Evolutionary conservation across 1,284 basidiomycete species (phyloP).

Genomic region (Coniferiporia weirii): DNA sequence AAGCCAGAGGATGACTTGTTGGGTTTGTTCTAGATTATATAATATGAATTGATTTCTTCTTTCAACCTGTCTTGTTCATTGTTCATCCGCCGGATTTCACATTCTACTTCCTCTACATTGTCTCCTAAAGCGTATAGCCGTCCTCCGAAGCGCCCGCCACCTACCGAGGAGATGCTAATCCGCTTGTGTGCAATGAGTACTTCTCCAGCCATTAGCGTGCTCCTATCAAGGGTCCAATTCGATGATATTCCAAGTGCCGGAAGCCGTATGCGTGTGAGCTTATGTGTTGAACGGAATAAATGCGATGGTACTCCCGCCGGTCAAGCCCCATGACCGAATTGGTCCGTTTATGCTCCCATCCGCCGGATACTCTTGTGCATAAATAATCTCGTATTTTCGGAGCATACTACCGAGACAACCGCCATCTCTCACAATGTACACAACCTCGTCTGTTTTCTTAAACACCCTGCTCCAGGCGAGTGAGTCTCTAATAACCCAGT

Average conservation of each 20-base stretch:
- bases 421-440: conserved; percentile 34
- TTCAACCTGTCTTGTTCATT: background rate
- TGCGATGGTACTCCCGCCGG: too few relatives aligned
- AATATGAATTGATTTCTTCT: conserved; percentile 4
- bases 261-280: too few relatives aligned
- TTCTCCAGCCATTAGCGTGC: background rate
- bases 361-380: background rate
- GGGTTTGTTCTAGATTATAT: conserved; percentile 37
- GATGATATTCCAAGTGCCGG: too few relatives aligned
- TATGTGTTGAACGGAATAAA: background rate
- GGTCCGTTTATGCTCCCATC: too few relatives aligned
- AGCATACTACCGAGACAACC: background rate
- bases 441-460: conserved; percentile 55
- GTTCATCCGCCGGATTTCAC: too few relatives aligned
- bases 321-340: background rate
- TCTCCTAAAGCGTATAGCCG: too few relatives aligned
- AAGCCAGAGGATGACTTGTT: conserved; percentile 43
- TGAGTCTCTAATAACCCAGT: background rate
- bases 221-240: background rate
- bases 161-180: too few relatives aligned
- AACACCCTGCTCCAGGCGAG: conserved; percentile 45
- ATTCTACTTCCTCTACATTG: too few relatives aligned
- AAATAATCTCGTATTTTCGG: background rate
- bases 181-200: too few relatives aligned
- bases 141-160: too few relatives aligned